phyloP scores from a whole-genome alignment of 306 rosid species.

The Chamaecrista fasciculata region DNA sequence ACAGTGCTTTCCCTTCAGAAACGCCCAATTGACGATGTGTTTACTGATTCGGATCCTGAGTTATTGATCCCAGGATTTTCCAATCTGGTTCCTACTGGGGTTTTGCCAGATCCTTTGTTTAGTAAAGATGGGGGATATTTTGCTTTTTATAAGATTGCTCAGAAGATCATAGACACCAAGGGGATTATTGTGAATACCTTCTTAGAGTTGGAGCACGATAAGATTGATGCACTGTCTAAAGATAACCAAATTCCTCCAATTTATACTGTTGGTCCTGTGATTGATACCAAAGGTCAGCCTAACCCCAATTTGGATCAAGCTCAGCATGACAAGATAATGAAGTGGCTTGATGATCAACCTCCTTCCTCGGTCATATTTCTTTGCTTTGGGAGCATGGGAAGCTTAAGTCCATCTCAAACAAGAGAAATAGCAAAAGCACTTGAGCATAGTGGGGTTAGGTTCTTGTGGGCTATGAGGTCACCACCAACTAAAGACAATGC shows the following conservation, averaged over 20 bases:
- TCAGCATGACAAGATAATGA: constrained; percentile 40
- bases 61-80: constrained; percentile 41
- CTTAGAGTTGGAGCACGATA: constrained; percentile 42
- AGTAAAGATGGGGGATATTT: constrained; percentile 48
- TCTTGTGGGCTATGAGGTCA: constrained; percentile 51
- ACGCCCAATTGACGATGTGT: constrained; percentile 29
- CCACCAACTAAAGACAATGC: constrained; percentile 26
- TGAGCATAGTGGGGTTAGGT: constrained; percentile 43
- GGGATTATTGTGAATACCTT: constrained; percentile 62
- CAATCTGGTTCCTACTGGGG: constrained; percentile 37
- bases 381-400: constrained; percentile 69
- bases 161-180: constrained; percentile 40
- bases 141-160: constrained; percentile 35
- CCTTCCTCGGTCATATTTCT: constrained; percentile 55
- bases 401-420: constrained; percentile 49
- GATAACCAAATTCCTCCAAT: constrained; percentile 44
- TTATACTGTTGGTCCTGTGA: constrained; percentile 59
- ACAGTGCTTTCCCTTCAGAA: constrained; percentile 35
- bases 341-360: constrained; percentile 54
- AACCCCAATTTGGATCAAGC: constrained; percentile 35
- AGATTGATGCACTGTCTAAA: constrained; percentile 33
- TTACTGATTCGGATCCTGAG: constrained; percentile 35
- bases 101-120: constrained; percentile 40
- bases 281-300: constrained; percentile 32
- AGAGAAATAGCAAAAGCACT: constrained; percentile 59